Evolutionary conservation across 1,284 basidiomycete genomes (phyloP).

Genomic region (Meripilus lineatus): DNA sequence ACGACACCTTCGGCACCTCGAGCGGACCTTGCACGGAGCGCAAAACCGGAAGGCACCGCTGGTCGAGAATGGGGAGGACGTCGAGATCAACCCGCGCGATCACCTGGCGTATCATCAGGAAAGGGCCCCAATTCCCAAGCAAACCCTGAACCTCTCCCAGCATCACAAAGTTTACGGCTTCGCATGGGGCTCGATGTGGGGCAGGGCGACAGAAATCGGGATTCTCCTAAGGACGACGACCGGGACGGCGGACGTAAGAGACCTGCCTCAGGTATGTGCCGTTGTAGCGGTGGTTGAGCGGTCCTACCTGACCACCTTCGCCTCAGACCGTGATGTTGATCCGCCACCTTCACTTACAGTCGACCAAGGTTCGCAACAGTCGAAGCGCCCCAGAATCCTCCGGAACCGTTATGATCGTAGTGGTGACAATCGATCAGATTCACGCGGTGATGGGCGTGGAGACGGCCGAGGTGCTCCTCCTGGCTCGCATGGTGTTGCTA

Average conservation of each 20-base stretch:
- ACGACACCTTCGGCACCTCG: slow-evolving; percentile 67
- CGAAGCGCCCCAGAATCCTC: slow-evolving; percentile 34
- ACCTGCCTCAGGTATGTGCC: slow-evolving; percentile 53
- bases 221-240: slow-evolving; percentile 51
- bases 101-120: too few species aligned
- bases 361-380: slow-evolving; percentile 19
- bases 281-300: too few species aligned
- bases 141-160: too few species aligned
- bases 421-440: background rate
- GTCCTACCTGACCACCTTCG: too few species aligned
- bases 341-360: too few species aligned
- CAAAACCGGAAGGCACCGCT: slow-evolving; percentile 14
- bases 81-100: slow-evolving; percentile 15
- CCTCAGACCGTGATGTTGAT: slow-evolving; percentile 54
- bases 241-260: slow-evolving; percentile 61
- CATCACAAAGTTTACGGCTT: too few species aligned
- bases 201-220: too few species aligned
- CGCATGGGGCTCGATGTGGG: too few species aligned
- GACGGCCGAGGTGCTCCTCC: slow-evolving; percentile 11
- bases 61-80: slow-evolving; percentile 25
- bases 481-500: slow-evolving; percentile 40
- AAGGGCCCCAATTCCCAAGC: slow-evolving; percentile 12
- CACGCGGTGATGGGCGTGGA: slow-evolving; percentile 5
- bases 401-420: slow-evolving; percentile 46
- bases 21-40: slow-evolving; percentile 31